phyloP scores from a whole-genome alignment of 2,329 filamentous ascomycete species.

The Neofusicoccum cordaticola region DNA sequence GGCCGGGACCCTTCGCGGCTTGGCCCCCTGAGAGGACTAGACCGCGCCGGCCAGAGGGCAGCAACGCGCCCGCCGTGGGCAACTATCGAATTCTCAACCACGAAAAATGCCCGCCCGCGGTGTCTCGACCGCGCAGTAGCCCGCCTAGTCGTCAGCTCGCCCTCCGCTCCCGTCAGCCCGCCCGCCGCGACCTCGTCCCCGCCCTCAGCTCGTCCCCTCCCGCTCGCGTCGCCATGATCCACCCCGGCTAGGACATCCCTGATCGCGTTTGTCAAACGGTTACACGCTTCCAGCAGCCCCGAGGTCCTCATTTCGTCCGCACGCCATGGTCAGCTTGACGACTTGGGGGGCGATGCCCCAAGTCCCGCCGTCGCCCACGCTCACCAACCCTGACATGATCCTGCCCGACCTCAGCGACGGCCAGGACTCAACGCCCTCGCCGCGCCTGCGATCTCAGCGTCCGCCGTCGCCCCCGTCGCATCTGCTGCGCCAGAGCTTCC shows the following conservation, averaged over 20 bases:
- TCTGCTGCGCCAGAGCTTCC: constrained; percentile 29
- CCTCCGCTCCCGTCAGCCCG: not conserved
- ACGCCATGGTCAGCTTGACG: constrained; percentile 9
- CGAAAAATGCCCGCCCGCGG: constrained; percentile 10
- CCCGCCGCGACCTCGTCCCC: not conserved
- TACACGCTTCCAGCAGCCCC: constrained; percentile 4
- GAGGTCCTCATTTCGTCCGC: not conserved
- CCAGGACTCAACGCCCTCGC: constrained; percentile 41
- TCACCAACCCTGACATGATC: constrained; percentile 95
- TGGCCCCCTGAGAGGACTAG: constrained; percentile 6
- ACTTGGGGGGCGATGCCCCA: constrained; percentile 16
- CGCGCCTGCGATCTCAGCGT: constrained; percentile 50
- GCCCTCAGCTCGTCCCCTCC: not conserved
- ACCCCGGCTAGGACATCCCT: constrained; percentile 15
- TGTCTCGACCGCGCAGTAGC: constrained; percentile 1
- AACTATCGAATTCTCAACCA: constrained; percentile 8
- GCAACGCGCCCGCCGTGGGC: constrained; percentile 2
- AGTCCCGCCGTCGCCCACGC: constrained; percentile 68
- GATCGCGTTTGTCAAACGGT: constrained; percentile 12
- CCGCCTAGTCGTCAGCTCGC: not conserved
- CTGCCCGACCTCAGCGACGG: constrained; percentile 57
- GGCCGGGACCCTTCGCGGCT: not conserved
- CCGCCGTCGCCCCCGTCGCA: constrained; percentile 40
- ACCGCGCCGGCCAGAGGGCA: constrained; percentile 1
- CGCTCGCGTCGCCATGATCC: constrained; percentile 10